phyloP scores from a whole-genome alignment of 2,329 filamentous ascomycete species.

The Alternaria hordeiaustralica region DNA sequence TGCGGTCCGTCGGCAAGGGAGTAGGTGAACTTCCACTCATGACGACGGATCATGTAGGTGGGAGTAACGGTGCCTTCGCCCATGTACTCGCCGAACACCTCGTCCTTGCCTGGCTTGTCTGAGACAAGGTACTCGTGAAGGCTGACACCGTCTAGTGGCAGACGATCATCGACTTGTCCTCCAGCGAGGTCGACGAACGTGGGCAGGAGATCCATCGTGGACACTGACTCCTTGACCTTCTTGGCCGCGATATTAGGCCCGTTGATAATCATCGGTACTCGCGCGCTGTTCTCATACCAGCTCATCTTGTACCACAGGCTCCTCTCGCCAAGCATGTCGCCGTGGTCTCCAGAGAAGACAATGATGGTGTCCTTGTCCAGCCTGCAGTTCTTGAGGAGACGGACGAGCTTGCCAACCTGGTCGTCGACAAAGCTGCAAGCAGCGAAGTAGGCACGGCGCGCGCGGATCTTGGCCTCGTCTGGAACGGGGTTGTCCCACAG shows the following conservation, averaged over 20 bases:
- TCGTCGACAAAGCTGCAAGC: slow-evolving; percentile 94
- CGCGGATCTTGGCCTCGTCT: slow-evolving; percentile 83
- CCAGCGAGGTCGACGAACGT: slow-evolving; percentile 86
- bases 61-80: slow-evolving; percentile 89
- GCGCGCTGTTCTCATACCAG: slow-evolving; percentile 90
- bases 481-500: slow-evolving; percentile 83
- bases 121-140: slow-evolving; percentile 56
- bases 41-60: slow-evolving; percentile 91
- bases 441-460: slow-evolving; percentile 88
- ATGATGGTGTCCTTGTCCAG: slow-evolving; percentile 87
- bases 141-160: slow-evolving; percentile 87
- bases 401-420: slow-evolving; percentile 82
- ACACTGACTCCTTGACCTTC: slow-evolving; percentile 82
- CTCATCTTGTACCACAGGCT: slow-evolving; percentile 98
- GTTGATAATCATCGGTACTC: slow-evolving; percentile 86
- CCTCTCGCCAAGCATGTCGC: slow-evolving; percentile 93
- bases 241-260: slow-evolving; percentile 78
- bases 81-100: slow-evolving; percentile 94
- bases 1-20: slow-evolving; percentile 85
- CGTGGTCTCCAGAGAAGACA: slow-evolving; percentile 92
- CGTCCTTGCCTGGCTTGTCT: slow-evolving; percentile 71
- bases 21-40: slow-evolving; percentile 88
- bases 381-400: slow-evolving; percentile 77
- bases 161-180: slow-evolving; percentile 68
- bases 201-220: slow-evolving; percentile 87